Percentiles rank a stretch among this genome's conserved stretches.
phyloP scores from a whole-genome alignment of 2,329 filamentous ascomycete genomes.

The Alternaria consortialis region DNA sequence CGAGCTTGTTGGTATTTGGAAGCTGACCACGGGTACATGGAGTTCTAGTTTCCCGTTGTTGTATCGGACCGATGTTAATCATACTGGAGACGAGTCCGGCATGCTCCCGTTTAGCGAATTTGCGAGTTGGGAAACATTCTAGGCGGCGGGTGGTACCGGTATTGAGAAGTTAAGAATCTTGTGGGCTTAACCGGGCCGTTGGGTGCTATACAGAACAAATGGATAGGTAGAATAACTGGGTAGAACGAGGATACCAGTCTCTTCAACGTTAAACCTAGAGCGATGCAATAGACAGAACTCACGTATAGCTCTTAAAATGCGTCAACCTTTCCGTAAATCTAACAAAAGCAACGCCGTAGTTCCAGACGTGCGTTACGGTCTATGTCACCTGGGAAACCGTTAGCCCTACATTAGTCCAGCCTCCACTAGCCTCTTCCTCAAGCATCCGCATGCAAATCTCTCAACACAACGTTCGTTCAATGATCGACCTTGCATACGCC shows the following conservation, averaged over 20 bases:
- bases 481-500: slow-evolving; percentile 1
- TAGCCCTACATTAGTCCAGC: background rate
- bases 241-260: too few relatives aligned
- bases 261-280: too few relatives aligned
- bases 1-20: background rate
- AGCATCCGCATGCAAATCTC: background rate
- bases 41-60: background rate
- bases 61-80: background rate
- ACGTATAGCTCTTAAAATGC: too few relatives aligned
- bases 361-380: background rate
- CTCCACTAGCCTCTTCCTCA: background rate
- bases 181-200: too few relatives aligned
- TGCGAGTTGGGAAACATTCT: background rate
- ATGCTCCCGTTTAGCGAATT: background rate
- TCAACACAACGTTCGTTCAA: background rate
- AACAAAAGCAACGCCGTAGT: background rate
- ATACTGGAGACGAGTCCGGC: background rate
- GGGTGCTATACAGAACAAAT: too few relatives aligned
- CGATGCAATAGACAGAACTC: too few relatives aligned
- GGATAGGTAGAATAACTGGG: too few relatives aligned
- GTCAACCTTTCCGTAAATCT: too few relatives aligned
- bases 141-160: too few relatives aligned
- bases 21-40: background rate
- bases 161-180: too few relatives aligned
- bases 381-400: background rate